Percentiles rank a stretch among this genome's conserved stretches.
Evolutionary conservation across 1,284 basidiomycete genomes (phyloP).

Genomic region (Fomitiporia mediterranea): DNA sequence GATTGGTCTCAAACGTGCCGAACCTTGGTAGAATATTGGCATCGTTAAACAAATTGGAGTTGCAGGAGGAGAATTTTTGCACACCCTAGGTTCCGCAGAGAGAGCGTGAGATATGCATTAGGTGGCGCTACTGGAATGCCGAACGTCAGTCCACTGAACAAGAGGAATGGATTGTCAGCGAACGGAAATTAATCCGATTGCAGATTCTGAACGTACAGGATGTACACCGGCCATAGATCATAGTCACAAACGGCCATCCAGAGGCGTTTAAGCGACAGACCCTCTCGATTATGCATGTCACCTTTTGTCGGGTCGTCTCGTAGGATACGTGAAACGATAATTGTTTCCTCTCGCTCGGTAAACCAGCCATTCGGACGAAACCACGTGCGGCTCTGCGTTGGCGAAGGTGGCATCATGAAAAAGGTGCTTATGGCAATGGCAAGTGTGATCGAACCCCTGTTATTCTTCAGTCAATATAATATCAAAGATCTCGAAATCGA

Average conservation of each 20-base stretch:
- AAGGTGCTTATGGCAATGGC: conserved; percentile 57
- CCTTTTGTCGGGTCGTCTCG: conserved; percentile 67
- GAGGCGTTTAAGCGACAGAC: conserved; percentile 49
- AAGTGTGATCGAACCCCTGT: conserved; percentile 47
- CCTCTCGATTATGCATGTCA: conserved; percentile 78
- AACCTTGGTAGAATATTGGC: conserved; percentile 45
- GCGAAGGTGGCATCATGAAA: conserved; percentile 65
- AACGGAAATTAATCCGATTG: neutral
- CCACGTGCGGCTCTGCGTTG: conserved; percentile 64
- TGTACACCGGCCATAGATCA: conserved; percentile 68
- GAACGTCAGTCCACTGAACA: conserved; percentile 37
- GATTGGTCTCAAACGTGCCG: conserved; percentile 53
- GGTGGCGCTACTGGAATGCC: conserved; percentile 49
- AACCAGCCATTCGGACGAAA: conserved; percentile 72
- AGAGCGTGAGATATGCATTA: conserved; percentile 54
- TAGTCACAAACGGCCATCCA: conserved; percentile 57
- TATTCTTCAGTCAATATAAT: neutral
- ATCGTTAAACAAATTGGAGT: neutral
- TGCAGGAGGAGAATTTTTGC: conserved; percentile 4
- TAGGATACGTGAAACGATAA: conserved; percentile 55
- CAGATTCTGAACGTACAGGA: conserved; percentile 33
- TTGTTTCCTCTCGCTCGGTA: conserved; percentile 48
- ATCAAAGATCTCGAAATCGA: neutral
- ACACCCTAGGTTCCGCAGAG: conserved; percentile 52
- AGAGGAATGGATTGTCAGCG: neutral